A percentile compares a stretch with the other conserved stretches of the same genome.
Conservation (phyloP, 305 asterid species). For the Solanum hybrid region DNA sequence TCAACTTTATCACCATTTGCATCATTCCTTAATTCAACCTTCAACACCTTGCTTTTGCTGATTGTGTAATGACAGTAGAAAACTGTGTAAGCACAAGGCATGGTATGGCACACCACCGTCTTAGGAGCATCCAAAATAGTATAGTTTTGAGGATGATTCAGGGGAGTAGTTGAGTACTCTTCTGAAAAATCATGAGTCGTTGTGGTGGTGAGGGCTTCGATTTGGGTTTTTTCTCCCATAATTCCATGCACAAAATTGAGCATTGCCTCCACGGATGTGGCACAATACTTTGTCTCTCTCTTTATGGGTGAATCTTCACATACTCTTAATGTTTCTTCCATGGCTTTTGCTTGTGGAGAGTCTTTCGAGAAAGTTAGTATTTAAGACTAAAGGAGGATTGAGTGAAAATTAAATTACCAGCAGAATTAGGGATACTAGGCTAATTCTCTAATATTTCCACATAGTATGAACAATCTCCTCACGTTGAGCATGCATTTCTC, state of each 20-base stretch:
- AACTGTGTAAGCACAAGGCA: background rate
- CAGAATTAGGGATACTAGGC: too few relatives aligned
- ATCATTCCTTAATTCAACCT: background rate
- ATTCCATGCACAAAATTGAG: too few relatives aligned
- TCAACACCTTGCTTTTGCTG: background rate
- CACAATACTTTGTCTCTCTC: background rate
- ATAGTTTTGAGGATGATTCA: background rate
- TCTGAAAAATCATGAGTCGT: too few relatives aligned
- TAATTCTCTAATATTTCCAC: too few relatives aligned
- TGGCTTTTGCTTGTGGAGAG: background rate
- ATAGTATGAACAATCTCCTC: too few relatives aligned
- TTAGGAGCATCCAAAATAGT: background rate
- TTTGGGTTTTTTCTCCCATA: too few relatives aligned
- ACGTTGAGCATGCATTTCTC: too few relatives aligned
- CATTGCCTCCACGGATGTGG: background rate
- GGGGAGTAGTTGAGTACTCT: background rate
- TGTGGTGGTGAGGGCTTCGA: background rate
- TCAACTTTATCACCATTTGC: background rate
- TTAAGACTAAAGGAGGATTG: too few relatives aligned
- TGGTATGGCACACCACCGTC: background rate
- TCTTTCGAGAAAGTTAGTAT: background rate
- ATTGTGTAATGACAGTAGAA: too few relatives aligned
- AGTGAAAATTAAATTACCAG: too few relatives aligned
- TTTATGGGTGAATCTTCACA: background rate
- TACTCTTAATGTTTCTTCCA: background rate